These are phyloP conservation scores for Diaporthe velutina DNA, from an alignment of 2,329 filamentous ascomycete genomes.

Conservation along the genomic window DNA sequence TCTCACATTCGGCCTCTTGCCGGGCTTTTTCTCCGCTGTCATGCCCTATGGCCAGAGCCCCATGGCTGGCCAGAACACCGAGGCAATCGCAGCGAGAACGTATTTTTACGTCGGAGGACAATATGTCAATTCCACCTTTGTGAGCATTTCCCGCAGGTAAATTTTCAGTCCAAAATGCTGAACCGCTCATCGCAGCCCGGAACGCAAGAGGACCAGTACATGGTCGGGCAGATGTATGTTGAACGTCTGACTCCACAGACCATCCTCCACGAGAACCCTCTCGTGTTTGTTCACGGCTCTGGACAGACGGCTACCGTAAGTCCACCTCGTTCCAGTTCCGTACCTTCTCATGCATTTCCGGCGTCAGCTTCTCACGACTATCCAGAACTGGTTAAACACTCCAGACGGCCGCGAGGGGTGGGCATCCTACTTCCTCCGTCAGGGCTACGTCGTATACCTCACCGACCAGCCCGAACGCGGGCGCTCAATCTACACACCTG, in stretches of 20 bases:
- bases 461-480: constrained; percentile 57
- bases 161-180: background rate
- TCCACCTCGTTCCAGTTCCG: no score
- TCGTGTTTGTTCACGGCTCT: constrained; percentile 31
- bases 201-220: background rate
- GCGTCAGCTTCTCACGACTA: background rate
- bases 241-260: constrained; percentile 25
- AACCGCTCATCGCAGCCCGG: background rate
- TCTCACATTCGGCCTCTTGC: background rate
- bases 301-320: constrained; percentile 29
- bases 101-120: constrained; percentile 24
- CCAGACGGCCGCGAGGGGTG: constrained; percentile 61
- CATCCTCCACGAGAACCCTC: constrained; percentile 1
- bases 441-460: constrained; percentile 58
- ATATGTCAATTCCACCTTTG: constrained; percentile 5
- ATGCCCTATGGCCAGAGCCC: background rate
- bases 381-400: constrained; percentile 58
- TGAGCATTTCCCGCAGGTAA: background rate
- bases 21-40: background rate
- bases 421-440: constrained; percentile 57
- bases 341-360: rapidly evolving
- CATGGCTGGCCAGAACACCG: background rate
- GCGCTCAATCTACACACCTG: constrained; percentile 45
- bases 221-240: constrained; percentile 37
- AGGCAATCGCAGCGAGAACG: background rate